Conservation (phyloP, 345 rosid species). For the Pseudoturritis turrita region DNA sequence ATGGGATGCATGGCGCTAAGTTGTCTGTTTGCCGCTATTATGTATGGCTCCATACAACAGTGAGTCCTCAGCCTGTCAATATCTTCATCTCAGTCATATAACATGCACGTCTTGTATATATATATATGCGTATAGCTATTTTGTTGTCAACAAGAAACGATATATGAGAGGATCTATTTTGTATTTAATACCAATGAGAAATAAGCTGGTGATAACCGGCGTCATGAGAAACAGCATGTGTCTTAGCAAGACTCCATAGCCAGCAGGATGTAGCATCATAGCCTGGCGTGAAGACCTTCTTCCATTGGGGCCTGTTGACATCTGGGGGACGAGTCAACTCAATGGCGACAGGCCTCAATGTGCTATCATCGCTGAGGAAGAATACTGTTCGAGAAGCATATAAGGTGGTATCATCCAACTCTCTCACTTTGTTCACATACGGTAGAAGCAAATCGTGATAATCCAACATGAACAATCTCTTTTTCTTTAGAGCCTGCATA, state of each 20-base stretch:
- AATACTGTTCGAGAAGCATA: slow-evolving; percentile 70
- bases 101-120: not conserved
- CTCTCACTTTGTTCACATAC: slow-evolving; percentile 58
- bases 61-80: slow-evolving; percentile 65
- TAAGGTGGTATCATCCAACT: slow-evolving; percentile 37
- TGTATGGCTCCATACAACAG: slow-evolving; percentile 60
- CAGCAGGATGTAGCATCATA: slow-evolving; percentile 45
- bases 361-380: slow-evolving; percentile 47
- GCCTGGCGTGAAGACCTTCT: slow-evolving; percentile 40
- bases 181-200: slow-evolving; percentile 55
- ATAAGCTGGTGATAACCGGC: slow-evolving; percentile 64
- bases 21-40: slow-evolving; percentile 65
- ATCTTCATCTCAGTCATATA: not conserved
- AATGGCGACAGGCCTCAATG: slow-evolving; percentile 54
- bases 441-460: slow-evolving; percentile 44
- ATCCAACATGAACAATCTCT: slow-evolving; percentile 29
- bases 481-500: slow-evolving; percentile 17
- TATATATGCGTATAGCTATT: too few species aligned
- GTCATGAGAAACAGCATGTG: slow-evolving; percentile 62
- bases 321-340: slow-evolving; percentile 60
- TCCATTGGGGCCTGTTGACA: slow-evolving; percentile 62
- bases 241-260: slow-evolving; percentile 75
- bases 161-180: not conserved
- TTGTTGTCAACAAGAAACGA: not conserved
- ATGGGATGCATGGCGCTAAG: slow-evolving; percentile 73